phyloP scores from a whole-genome alignment of 1,284 basidiomycete genomes.

The Microbotryum saponariae region DNA sequence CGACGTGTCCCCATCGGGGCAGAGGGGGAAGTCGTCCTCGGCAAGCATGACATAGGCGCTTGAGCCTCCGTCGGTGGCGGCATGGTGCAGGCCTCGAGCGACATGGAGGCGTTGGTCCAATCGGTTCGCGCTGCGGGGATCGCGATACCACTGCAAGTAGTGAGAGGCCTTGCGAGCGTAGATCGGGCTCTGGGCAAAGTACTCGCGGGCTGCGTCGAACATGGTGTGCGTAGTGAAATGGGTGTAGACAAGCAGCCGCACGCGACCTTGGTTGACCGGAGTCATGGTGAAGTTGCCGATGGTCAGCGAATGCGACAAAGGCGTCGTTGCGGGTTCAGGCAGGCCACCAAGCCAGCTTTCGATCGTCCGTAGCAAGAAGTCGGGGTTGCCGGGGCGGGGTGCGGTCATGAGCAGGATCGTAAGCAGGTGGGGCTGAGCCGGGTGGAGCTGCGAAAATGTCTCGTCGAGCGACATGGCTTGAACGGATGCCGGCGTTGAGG shows the following conservation, averaged over 20 bases:
- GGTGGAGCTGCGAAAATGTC: conserved; percentile 17
- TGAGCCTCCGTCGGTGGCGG: conserved; percentile 4
- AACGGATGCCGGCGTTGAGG: too few relatives aligned
- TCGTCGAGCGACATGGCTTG: neutral
- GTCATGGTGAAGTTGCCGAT: neutral
- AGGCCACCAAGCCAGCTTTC: conserved; percentile 22
- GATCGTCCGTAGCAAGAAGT: conserved; percentile 20
- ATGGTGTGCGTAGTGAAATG: conserved; percentile 16
- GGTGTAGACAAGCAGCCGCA: conserved; percentile 25
- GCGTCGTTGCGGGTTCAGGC: conserved; percentile 1
- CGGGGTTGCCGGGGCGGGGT: conserved; percentile 24
- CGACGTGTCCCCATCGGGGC: conserved; percentile 3
- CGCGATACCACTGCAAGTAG: conserved; percentile 20
- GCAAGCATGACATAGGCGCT: conserved; percentile 23
- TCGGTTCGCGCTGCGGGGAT: conserved; percentile 15
- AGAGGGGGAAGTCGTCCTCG: conserved; percentile 27
- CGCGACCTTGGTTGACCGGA: conserved; percentile 1
- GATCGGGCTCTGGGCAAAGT: conserved; percentile 1
- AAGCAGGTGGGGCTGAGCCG: conserved; percentile 6
- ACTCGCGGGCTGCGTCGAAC: conserved; percentile 13
- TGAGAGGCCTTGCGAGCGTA: conserved; percentile 14
- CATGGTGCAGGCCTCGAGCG: conserved; percentile 20
- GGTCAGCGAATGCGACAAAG: neutral
- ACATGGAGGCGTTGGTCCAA: conserved; percentile 27
- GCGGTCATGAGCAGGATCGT: conserved; percentile 29